These are phyloP conservation scores for Yamadazyma membranifaciens DNA, from an alignment of 1,139 yeast genomes.

Conservation along the genomic window DNA sequence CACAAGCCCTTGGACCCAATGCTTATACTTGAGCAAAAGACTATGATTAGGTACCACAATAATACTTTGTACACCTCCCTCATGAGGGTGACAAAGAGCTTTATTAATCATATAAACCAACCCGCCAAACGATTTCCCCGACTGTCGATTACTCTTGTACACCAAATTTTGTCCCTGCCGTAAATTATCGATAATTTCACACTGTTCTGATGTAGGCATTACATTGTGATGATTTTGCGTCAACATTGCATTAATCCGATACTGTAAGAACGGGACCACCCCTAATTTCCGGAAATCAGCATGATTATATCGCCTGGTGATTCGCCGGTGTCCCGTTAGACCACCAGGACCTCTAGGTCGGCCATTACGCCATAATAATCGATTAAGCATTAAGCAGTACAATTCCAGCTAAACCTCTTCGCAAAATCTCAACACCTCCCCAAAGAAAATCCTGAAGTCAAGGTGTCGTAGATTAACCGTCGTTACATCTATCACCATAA, in stretches of 20 bases:
- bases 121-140: constrained; percentile 29
- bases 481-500: too few species aligned
- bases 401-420: not conserved
- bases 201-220: constrained; percentile 25
- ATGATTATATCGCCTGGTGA: not conserved
- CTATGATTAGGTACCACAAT: constrained; percentile 30
- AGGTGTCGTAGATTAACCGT: too few species aligned
- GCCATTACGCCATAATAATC: too few species aligned
- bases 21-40: constrained; percentile 20
- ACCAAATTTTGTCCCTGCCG: constrained; percentile 19
- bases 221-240: constrained; percentile 13
- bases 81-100: constrained; percentile 18
- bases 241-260: constrained; percentile 19
- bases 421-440: constrained; percentile 6
- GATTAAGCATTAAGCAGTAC: too few species aligned
- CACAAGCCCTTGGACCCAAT: constrained; percentile 14
- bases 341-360: too few species aligned
- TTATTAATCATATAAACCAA: constrained; percentile 23
- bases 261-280: constrained; percentile 28
- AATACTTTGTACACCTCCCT: constrained; percentile 12
- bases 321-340: too few species aligned
- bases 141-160: constrained; percentile 12
- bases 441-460: constrained; percentile 7
- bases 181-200: constrained; percentile 19
- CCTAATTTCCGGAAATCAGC: constrained; percentile 23